phyloP scores from a whole-genome alignment of 116 monocot genomes.

The Papilionanthe hybrid region DNA sequence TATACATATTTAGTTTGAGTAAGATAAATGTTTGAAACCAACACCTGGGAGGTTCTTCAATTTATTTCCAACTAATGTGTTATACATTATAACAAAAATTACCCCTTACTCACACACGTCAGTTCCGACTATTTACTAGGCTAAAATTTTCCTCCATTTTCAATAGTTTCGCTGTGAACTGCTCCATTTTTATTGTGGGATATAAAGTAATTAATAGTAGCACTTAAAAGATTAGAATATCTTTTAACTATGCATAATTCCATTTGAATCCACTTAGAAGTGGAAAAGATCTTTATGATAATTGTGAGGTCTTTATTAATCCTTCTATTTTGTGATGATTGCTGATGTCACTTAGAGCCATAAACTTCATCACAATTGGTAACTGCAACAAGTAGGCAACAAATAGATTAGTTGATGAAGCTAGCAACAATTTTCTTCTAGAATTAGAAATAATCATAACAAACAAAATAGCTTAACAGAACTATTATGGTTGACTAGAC shows the following conservation, averaged over 20 bases:
- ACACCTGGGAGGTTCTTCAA: too few relatives aligned
- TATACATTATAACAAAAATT: too few relatives aligned
- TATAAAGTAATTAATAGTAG: constrained; percentile 2
- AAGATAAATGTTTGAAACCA: too few relatives aligned
- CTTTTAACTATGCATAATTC: constrained; percentile 14
- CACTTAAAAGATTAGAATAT: not conserved
- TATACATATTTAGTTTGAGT: too few relatives aligned
- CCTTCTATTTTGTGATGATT: not conserved
- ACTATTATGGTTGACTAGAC: not conserved
- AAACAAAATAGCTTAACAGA: not conserved
- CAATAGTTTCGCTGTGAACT: not conserved
- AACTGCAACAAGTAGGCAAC: too few relatives aligned
- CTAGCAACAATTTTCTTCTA: not conserved
- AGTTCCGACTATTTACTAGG: too few relatives aligned
- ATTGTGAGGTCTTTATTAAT: not conserved
- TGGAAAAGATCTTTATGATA: constrained; percentile 11
- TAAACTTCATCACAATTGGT: not conserved
- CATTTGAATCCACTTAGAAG: constrained; percentile 25
- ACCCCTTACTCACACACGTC: too few relatives aligned
- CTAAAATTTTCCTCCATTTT: not conserved
- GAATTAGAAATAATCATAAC: not conserved
- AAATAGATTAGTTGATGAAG: not conserved
- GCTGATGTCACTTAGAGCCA: too few relatives aligned
- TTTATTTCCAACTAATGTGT: too few relatives aligned
- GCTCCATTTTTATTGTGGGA: not conserved